Conservation (phyloP, 2,329 filamentous ascomycete genomes). For the Aspergillus alliaceus region DNA sequence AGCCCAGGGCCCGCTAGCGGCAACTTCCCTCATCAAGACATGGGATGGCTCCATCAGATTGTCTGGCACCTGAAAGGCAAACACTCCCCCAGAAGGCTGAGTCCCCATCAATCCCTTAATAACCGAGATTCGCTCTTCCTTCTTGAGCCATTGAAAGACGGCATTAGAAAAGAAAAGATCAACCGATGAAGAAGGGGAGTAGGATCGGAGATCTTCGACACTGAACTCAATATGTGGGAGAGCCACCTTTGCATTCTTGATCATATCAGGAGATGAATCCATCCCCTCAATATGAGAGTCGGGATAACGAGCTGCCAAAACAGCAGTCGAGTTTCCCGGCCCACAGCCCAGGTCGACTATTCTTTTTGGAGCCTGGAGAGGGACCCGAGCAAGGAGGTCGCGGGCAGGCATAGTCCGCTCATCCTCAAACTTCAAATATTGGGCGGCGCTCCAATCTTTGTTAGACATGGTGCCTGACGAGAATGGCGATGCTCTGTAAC, state of each 20-base stretch:
- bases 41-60: conserved; percentile 55
- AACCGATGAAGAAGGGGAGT: conserved; percentile 29
- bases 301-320: conserved; percentile 51
- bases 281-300: conserved; percentile 51
- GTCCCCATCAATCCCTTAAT: conserved; percentile 46
- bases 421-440: conserved; percentile 57
- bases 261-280: conserved; percentile 59
- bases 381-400: conserved; percentile 54
- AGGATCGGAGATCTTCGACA: conserved; percentile 49
- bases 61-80: conserved; percentile 58
- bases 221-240: conserved; percentile 48
- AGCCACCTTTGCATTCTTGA: conserved; percentile 46
- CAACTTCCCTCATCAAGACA: conserved; percentile 50
- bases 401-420: conserved; percentile 55
- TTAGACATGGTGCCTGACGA: conserved; percentile 7
- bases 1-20: conserved; percentile 42
- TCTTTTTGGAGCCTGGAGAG: conserved; percentile 38
- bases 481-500: not conserved
- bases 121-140: conserved; percentile 44
- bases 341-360: conserved; percentile 63
- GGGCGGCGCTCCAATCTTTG: conserved; percentile 52
- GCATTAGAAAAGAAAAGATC: conserved; percentile 59
- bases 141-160: conserved; percentile 59
- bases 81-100: conserved; percentile 46
- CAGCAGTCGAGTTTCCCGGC: conserved; percentile 58